Percentiles rank a stretch among this genome's conserved stretches.
phyloP scores from a whole-genome alignment of 2,329 filamentous ascomycete genomes.

The Aspergillus floridensis region DNA sequence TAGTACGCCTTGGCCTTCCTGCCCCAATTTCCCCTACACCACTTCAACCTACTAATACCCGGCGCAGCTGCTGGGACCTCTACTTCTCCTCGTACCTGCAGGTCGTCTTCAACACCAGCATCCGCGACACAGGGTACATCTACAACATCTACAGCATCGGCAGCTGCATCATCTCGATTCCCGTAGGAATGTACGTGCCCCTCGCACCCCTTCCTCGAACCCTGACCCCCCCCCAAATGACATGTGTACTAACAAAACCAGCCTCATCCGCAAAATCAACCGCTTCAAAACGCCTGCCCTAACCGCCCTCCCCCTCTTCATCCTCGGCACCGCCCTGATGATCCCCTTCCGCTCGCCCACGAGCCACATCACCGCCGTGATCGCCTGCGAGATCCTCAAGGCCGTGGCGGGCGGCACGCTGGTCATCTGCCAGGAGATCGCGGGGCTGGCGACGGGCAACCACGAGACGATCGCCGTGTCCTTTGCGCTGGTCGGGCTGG shows the following conservation, averaged over 20 bases:
- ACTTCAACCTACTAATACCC: neutral
- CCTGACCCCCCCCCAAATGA: no score
- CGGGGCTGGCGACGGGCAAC: constrained; percentile 22
- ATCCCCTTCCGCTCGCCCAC: constrained; percentile 23
- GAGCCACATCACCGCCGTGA: constrained; percentile 17
- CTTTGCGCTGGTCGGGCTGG: constrained; percentile 22
- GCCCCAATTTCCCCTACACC: neutral
- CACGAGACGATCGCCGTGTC: constrained; percentile 24
- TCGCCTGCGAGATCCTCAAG: constrained; percentile 24
- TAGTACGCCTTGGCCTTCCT: constrained; percentile 1
- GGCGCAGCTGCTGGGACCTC: constrained; percentile 9
- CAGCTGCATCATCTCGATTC: constrained; percentile 19
- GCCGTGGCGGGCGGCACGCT: constrained; percentile 21
- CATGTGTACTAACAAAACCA: neutral
- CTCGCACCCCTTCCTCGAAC: no score
- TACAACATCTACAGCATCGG: constrained; percentile 24
- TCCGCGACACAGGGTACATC: constrained; percentile 24
- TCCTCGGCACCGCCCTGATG: constrained; percentile 23
- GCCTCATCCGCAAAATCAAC: constrained; percentile 17
- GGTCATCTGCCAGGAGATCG: constrained; percentile 22
- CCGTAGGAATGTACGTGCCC: constrained; percentile 15
- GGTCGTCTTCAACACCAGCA: constrained; percentile 22
- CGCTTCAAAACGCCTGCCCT: constrained; percentile 22
- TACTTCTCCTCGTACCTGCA: constrained; percentile 28
- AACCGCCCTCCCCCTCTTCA: constrained; percentile 19